Conservation (phyloP, 345 rosid genomes). For the Lepidium sativum region DNA sequence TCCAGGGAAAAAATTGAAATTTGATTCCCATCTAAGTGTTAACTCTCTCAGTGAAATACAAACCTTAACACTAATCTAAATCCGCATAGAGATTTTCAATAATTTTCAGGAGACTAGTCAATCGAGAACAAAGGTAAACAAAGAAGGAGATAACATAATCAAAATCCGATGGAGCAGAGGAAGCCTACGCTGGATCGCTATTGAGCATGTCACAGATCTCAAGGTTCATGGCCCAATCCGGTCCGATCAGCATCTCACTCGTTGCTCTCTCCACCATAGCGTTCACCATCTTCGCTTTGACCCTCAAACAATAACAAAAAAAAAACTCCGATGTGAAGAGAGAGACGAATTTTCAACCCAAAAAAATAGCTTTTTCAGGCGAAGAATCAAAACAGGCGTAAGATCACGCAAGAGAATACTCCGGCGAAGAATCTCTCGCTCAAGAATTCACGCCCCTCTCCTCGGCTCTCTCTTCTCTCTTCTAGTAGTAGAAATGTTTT, state of each 20-base stretch:
- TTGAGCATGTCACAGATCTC: conserved; percentile 99
- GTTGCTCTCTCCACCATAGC: conserved; percentile 98
- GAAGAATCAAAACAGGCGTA: conserved; percentile 25
- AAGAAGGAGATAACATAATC: neutral
- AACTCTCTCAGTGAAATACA: neutral
- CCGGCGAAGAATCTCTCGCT: conserved; percentile 34
- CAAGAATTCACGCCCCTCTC: conserved; percentile 19
- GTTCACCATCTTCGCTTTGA: conserved; percentile 71
- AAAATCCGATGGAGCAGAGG: conserved; percentile 14
- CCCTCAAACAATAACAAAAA: neutral
- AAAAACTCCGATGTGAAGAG: neutral
- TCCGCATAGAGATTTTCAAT: neutral
- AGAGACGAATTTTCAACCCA: neutral
- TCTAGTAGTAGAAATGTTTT: neutral
- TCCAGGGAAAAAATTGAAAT: neutral
- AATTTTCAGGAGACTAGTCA: neutral
- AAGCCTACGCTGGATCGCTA: conserved; percentile 72
- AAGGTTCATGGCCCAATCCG: conserved; percentile 99
- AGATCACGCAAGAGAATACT: conserved; percentile 27
- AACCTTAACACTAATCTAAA: neutral
- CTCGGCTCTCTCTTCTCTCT: too few relatives aligned
- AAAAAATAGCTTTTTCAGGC: neutral
- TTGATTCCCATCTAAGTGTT: neutral
- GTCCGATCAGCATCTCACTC: conserved; percentile 97
- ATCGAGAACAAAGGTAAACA: neutral